These are phyloP conservation scores for Rachicladosporium sp. DNA, from an alignment of 2,329 filamentous ascomycete species.

Conservation along the genomic window DNA sequence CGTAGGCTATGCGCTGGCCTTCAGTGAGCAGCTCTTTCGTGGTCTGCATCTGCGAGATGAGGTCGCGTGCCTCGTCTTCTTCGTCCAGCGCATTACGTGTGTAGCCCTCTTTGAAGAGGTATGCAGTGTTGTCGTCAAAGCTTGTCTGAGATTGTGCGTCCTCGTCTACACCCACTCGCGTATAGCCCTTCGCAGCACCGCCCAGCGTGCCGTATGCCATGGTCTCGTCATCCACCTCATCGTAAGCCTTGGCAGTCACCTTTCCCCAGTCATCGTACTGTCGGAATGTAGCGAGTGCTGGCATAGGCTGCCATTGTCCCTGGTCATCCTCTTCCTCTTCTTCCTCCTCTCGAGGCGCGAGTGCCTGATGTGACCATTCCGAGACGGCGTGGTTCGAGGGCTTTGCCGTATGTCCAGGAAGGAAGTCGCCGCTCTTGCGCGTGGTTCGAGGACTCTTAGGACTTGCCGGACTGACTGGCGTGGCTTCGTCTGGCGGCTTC, in stretches of 20 bases:
- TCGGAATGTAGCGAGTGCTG: conserved; percentile 80
- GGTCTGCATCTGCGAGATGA: conserved; percentile 80
- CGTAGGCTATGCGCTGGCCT: conserved; percentile 90
- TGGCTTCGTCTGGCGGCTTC: not conserved
- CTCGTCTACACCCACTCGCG: conserved; percentile 85
- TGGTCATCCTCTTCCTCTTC: conserved; percentile 46
- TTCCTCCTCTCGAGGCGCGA: conserved; percentile 45
- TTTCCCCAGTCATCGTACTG: conserved; percentile 91
- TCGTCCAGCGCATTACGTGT: conserved; percentile 42
- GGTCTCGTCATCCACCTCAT: conserved; percentile 54
- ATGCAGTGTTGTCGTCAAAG: conserved; percentile 93
- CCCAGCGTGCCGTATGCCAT: conserved; percentile 66
- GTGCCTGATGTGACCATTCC: conserved; percentile 83
- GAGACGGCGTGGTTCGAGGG: conserved; percentile 32
- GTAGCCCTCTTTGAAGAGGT: conserved; percentile 70
- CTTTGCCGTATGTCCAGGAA: conserved; percentile 3
- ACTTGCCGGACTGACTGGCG: not conserved
- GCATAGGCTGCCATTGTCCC: conserved; percentile 87
- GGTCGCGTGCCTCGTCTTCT: conserved; percentile 70
- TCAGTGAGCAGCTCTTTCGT: conserved; percentile 94
- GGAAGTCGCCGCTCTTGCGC: conserved; percentile 2
- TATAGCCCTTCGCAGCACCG: conserved; percentile 90
- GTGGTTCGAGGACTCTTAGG: conserved; percentile 5
- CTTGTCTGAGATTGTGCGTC: conserved; percentile 89
- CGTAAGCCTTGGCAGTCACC: conserved; percentile 69